These are phyloP conservation scores for Xylaria grammica DNA, from an alignment of 495 filamentous ascomycete species.

Conservation along the genomic window DNA sequence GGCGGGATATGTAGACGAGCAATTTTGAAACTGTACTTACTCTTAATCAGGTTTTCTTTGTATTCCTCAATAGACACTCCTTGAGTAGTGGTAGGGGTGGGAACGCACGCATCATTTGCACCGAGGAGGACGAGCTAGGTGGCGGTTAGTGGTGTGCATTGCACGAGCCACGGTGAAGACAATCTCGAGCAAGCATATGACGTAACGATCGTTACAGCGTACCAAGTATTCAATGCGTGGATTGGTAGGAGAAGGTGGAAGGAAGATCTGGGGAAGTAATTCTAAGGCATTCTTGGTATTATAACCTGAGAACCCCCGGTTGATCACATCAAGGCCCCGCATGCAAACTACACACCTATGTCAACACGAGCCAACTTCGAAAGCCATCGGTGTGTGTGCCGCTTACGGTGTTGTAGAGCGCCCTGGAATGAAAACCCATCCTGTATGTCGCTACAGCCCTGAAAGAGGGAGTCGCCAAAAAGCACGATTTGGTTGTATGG, in stretches of 20 bases:
- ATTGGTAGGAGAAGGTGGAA: constrained; percentile 53
- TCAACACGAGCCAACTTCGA: constrained; percentile 25
- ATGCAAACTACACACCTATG: constrained; percentile 41
- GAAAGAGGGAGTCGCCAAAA: constrained; percentile 82
- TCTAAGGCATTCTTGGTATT: constrained; percentile 54
- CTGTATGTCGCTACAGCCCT: constrained; percentile 61
- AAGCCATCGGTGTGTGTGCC: not conserved
- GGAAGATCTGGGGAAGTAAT: constrained; percentile 47
- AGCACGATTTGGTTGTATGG: constrained; percentile 71
- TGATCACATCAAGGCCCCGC: constrained; percentile 54
- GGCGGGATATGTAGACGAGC: not conserved
- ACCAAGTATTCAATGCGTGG: constrained; percentile 69
- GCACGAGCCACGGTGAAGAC: not conserved
- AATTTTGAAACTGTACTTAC: not conserved
- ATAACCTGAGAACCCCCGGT: constrained; percentile 56
- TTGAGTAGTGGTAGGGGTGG: constrained; percentile 61
- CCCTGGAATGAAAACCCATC: constrained; percentile 73
- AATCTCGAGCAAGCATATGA: not conserved
- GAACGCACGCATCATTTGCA: constrained; percentile 82
- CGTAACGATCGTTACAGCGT: constrained; percentile 27
- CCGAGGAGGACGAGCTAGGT: constrained; percentile 79
- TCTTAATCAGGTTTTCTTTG: constrained; percentile 65
- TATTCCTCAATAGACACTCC: constrained; percentile 76
- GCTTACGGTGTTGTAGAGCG: constrained; percentile 70
- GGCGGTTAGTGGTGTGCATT: constrained; percentile 23